Evolutionary conservation across 495 filamentous ascomycete genomes (phyloP), one percentile per base, ranked within the genome.

Genomic region (Elasticomyces elasticus): DNA sequence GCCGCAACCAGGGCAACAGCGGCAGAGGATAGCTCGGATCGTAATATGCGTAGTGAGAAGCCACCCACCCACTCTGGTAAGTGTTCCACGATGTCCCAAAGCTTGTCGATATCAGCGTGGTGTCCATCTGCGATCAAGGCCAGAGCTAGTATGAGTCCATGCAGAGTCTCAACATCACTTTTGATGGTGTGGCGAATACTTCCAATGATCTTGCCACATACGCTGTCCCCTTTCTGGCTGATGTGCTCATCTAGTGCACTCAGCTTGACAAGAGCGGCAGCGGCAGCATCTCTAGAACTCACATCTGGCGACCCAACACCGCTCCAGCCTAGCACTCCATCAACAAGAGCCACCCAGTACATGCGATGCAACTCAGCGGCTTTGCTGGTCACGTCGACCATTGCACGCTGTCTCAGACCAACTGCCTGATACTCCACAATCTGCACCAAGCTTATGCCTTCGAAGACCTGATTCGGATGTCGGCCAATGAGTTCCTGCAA

Each of bases 401-500:
- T 82, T 2, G 90, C 91, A 44, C 85, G 77, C 19, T 84, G 82
- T n/a, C 89, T 79, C 10, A 89, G 78, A 2, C 90, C 89, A 30
- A 99, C 89, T 17, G 88, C 82, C 64, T 94, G 87, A 62, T 95
- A 97, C 62, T 97, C 92, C 0, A 97, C 86, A 6, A 80, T 79
- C 62, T 95, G 91, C 1, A 96, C 87, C 0, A 95, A 71, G 22
- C 76, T 66, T 52, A 99, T 95, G 0, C 92, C 94, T 57, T 88
- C 73, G 6, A 74, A 69, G 30, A 97, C 80, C 0, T 76, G 87
- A 54, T 94, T 82, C 4, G 92, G 89, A 67, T 99, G 91, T 13
- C 92, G 79, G 5, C 92, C 92, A 51, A 96, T 85, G 17, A 97
- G 74, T 66, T 99, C 92, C 64, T 99, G 92, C 31, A 99, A 68